phyloP scores from a whole-genome alignment of 768 basidiomycete genomes.

The Pleurotus djamor region DNA sequence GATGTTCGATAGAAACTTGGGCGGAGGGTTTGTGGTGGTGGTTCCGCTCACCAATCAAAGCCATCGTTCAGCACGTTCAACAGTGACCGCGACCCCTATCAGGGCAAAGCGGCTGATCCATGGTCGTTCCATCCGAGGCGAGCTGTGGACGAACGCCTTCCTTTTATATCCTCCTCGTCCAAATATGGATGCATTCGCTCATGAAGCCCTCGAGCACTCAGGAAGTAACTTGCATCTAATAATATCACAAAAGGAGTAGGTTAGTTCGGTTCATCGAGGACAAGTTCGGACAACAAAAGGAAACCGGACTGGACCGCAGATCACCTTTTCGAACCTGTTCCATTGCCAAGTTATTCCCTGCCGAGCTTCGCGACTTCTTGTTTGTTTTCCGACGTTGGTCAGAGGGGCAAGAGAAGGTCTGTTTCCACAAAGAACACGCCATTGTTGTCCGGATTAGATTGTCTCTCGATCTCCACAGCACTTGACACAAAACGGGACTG shows the following conservation, averaged over 20 bases:
- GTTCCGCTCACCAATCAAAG: background rate
- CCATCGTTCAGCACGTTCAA: no score
- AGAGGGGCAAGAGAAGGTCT: constrained; percentile 57
- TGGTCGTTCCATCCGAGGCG: background rate
- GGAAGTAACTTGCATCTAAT: constrained; percentile 7
- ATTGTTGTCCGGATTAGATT: background rate
- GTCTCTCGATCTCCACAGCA: background rate
- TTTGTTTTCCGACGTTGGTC: constrained; percentile 7
- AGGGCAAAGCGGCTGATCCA: background rate
- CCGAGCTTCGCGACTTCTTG: constrained; percentile 3
- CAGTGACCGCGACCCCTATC: background rate
- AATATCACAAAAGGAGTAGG: background rate
- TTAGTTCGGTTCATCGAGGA: background rate
- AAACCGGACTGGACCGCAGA: constrained; percentile 6
- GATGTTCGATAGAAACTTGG: background rate
- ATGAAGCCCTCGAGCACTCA: background rate
- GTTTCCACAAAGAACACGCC: background rate
- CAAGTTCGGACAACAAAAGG: background rate
- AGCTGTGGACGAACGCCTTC: background rate
- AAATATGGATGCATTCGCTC: background rate
- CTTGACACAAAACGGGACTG: background rate
- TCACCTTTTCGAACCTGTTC: constrained; percentile 6
- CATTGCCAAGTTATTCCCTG: constrained; percentile 2
- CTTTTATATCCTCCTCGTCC: background rate
- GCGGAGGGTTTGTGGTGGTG: background rate